phyloP scores from a whole-genome alignment of 2,329 filamentous ascomycete species.

The Cadophora sp. region DNA sequence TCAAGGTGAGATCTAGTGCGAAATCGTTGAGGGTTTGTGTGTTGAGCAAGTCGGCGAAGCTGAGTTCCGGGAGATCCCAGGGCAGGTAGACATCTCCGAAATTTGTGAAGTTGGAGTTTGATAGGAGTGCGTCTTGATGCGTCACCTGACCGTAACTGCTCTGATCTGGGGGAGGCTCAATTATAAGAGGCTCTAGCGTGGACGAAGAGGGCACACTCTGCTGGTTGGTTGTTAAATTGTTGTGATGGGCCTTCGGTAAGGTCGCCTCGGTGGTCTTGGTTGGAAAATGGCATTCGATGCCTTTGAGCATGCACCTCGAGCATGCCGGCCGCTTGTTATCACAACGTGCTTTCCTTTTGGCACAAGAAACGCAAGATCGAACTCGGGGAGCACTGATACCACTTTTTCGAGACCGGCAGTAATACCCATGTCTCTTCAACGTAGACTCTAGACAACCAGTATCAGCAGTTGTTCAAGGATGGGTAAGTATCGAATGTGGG shows the following conservation, averaged over 20 bases:
- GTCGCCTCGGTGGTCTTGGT: conserved; percentile 27
- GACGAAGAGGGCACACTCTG: conserved; percentile 14
- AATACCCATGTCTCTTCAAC: conserved; percentile 53
- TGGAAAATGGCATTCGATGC: conserved; percentile 48
- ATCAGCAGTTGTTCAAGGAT: conserved; percentile 27
- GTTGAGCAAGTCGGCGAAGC: conserved; percentile 36
- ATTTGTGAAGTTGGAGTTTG: conserved; percentile 31
- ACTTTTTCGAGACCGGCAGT: conserved; percentile 49
- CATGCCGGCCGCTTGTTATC: conserved; percentile 48
- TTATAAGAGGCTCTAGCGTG: conserved; percentile 13
- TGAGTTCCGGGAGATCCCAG: conserved; percentile 36
- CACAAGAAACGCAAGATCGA: conserved; percentile 49
- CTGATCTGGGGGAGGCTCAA: conserved; percentile 26
- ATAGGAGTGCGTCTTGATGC: conserved; percentile 27
- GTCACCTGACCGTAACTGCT: conserved; percentile 28
- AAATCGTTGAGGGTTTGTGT: conserved; percentile 28
- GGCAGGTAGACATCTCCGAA: conserved; percentile 28
- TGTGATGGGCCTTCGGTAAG: conserved; percentile 21
- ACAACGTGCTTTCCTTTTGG: conserved; percentile 47
- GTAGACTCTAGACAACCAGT: conserved; percentile 45
- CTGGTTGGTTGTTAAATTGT: conserved; percentile 21
- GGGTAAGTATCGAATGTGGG: conserved; percentile 11
- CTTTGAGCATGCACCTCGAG: conserved; percentile 47
- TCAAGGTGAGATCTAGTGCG: conserved; percentile 20
- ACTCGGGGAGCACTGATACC: conserved; percentile 33